phyloP scores from a whole-genome alignment of 2,329 filamentous ascomycete species.

The Fusarium circinatum region DNA sequence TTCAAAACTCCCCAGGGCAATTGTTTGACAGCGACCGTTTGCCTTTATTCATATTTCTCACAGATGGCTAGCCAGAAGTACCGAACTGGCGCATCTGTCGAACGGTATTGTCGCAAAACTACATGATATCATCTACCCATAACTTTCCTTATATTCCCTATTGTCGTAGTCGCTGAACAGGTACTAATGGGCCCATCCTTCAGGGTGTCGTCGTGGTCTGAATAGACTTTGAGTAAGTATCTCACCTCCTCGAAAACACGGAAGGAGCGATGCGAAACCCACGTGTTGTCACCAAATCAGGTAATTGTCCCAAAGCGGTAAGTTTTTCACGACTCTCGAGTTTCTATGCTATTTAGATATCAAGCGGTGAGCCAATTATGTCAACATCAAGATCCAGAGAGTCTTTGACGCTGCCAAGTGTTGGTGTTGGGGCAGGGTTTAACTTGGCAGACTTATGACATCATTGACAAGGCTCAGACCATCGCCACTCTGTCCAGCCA shows the following conservation, averaged over 20 bases:
- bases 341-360: neutral
- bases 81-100: too few relatives aligned
- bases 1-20: rapidly evolving
- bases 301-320: neutral
- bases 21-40: rapidly evolving
- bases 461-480: conserved; percentile 8
- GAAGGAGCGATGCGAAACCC: neutral
- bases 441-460: conserved; percentile 22
- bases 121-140: rapidly evolving
- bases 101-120: too few relatives aligned
- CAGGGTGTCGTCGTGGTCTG: rapidly evolving
- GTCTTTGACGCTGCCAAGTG: conserved; percentile 20
- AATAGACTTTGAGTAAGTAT: neutral
- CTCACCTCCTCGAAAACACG: neutral
- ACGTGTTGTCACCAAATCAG: neutral
- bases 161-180: rapidly evolving
- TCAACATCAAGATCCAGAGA: neutral
- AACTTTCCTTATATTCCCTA: rapidly evolving
- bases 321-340: neutral
- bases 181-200: rapidly evolving
- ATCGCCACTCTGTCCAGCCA: conserved; percentile 25
- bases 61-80: neutral
- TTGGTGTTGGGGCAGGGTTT: conserved; percentile 16
- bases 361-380: conserved; percentile 1
- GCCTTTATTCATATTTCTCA: neutral